Percentiles rank a stretch among this genome's conserved stretches.
phyloP scores from a whole-genome alignment of 176 grass and related monocot genomes.

The Triticum urartu region DNA sequence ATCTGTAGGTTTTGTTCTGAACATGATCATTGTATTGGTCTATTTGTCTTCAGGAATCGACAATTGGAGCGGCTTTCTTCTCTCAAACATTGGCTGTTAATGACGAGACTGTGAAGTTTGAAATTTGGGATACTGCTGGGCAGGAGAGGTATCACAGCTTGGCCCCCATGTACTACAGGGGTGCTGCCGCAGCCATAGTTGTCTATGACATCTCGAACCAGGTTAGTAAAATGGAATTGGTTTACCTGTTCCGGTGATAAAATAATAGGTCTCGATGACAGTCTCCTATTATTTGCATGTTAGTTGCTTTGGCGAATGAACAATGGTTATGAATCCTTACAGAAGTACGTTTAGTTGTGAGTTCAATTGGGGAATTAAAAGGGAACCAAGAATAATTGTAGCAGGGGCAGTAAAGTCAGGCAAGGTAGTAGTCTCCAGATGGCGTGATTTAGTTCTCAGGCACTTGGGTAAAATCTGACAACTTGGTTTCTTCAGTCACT shows the following conservation, averaged over 20 bases:
- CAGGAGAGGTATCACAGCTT: constrained; percentile 98
- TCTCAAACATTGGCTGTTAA: constrained; percentile 88
- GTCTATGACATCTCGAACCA: constrained; percentile 91
- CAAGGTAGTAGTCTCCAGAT: neutral
- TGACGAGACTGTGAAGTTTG: constrained; percentile 91
- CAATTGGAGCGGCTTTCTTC: constrained; percentile 95
- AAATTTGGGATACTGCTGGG: constrained; percentile 99
- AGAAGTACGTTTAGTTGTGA: neutral
- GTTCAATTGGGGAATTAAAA: neutral
- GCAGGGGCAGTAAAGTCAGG: neutral
- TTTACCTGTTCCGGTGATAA: neutral
- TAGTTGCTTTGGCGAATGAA: neutral
- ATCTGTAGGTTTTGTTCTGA: neutral
- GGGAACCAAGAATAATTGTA: neutral
- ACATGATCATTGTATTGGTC: neutral
- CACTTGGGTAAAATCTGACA: neutral
- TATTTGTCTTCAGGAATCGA: constrained; percentile 73
- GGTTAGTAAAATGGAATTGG: constrained; percentile 50
- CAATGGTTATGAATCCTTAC: constrained; percentile 16
- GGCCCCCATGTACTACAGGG: constrained; percentile 98
- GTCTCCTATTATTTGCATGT: neutral
- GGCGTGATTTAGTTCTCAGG: neutral
- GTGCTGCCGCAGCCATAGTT: constrained; percentile 83
- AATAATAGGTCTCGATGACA: neutral
- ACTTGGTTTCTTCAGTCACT: neutral